These are phyloP conservation scores for Escovopsis sp. DNA, from an alignment of 2,329 filamentous ascomycete species.

Conservation along the genomic window DNA sequence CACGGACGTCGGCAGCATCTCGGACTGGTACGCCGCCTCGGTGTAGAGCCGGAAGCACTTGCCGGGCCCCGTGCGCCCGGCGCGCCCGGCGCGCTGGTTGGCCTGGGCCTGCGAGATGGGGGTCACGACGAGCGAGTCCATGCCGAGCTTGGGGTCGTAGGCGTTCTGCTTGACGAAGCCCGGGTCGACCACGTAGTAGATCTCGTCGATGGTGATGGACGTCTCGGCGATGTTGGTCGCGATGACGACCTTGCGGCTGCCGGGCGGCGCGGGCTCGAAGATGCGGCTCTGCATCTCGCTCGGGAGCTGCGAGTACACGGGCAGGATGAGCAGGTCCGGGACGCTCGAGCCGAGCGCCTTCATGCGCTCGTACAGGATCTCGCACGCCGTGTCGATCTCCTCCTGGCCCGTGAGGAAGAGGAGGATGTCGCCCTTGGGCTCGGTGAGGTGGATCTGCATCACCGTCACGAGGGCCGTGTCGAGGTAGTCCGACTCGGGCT, in stretches of 20 bases:
- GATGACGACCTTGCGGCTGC: slow-evolving; percentile 85
- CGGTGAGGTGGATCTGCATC: slow-evolving; percentile 94
- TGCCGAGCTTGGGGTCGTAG: slow-evolving; percentile 92
- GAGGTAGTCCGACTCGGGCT: slow-evolving; percentile 91
- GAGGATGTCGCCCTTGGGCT: slow-evolving; percentile 86
- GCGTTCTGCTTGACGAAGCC: slow-evolving; percentile 97
- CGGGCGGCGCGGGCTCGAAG: slow-evolving; percentile 81
- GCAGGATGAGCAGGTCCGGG: slow-evolving; percentile 81
- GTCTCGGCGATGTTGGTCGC: slow-evolving; percentile 98
- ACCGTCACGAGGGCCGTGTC: slow-evolving; percentile 90
- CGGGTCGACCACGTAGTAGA: slow-evolving; percentile 93
- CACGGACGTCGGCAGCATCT: slow-evolving; percentile 92
- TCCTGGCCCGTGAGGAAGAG: slow-evolving; percentile 95
- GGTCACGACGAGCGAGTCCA: slow-evolving; percentile 92
- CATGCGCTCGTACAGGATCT: slow-evolving; percentile 90
- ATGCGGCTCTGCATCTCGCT: slow-evolving; percentile 89
- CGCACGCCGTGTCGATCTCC: slow-evolving; percentile 90
- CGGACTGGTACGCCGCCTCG: slow-evolving; percentile 85
- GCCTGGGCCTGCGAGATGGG: slow-evolving; percentile 96
- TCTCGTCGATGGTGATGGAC: slow-evolving; percentile 92
- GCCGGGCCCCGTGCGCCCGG: slow-evolving; percentile 85
- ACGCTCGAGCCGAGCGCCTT: slow-evolving; percentile 83
- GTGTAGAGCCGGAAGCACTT: slow-evolving; percentile 95
- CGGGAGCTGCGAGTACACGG: slow-evolving; percentile 89
- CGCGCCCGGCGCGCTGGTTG: slow-evolving; percentile 83